These are phyloP conservation scores for Neospora caninum DNA, from an alignment of 169 alveolate species.

Conservation along the genomic window DNA sequence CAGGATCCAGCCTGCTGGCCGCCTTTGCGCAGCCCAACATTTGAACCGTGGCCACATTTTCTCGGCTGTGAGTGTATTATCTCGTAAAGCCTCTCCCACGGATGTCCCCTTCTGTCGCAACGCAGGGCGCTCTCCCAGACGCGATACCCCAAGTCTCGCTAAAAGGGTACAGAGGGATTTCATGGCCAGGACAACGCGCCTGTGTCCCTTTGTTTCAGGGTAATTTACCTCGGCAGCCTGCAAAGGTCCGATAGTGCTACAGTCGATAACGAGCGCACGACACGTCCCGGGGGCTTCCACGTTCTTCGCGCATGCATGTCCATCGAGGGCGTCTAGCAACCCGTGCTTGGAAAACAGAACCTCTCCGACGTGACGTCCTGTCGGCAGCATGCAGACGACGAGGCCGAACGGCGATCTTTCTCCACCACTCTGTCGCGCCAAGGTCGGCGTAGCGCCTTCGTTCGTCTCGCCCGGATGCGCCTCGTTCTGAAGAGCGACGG, in stretches of 20 bases:
- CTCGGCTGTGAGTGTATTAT: too few relatives aligned
- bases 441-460: neutral
- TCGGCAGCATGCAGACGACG: constrained; percentile 14
- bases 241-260: neutral
- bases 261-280: neutral
- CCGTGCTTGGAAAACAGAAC: neutral
- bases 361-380: neutral
- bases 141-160: too few relatives aligned
- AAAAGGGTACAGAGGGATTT: too few relatives aligned
- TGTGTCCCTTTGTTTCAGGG: too few relatives aligned
- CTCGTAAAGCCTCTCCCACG: too few relatives aligned
- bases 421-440: neutral
- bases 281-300: neutral
- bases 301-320: neutral
- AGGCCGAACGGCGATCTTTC: neutral
- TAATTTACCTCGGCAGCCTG: neutral
- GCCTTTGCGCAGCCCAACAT: too few relatives aligned
- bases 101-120: too few relatives aligned
- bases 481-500: neutral
- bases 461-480: neutral
- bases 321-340: neutral
- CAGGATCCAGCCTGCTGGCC: too few relatives aligned
- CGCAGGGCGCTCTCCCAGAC: too few relatives aligned
- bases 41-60: too few relatives aligned
- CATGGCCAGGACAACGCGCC: too few relatives aligned